Base-by-base conservation (phyloP, 768 basidiomycete species). In the Albatrellus ellisii region DNA sequence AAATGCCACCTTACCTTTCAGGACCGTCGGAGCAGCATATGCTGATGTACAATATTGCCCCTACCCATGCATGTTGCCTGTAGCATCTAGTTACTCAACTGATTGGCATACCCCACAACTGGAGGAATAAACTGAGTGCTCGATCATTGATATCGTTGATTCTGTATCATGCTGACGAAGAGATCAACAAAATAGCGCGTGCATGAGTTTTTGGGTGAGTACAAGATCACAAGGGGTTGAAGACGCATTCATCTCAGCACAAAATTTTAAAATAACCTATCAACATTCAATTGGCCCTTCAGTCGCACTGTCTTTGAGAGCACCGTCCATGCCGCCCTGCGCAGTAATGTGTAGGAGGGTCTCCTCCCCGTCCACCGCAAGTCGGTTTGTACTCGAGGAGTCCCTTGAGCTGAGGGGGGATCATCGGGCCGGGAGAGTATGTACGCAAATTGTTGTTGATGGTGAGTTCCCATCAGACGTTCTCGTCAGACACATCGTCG, bases 381-480 rank as follows among this genome's bases (percentile, higher is more conserved):
- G 71, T 21, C 82, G 83, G 63, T 80, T 90, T 89, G 52, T 69
- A 68, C 59, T 84, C 76, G 39, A 90, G 54, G 21, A 84, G 62
- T 48, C 63, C 65, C 54, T 73, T 71, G 43, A 88, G 57, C 32
- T 65, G 56, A 0, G 79, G 77, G 2, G 90, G 60, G 48, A 88
- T 52, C 41, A 51, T 57, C 41, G 68, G 65, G 53, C 85, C 74
- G 1, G 88, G 87, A 25, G 83, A 70, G 55, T 90, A 89, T 39
- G 86, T 91, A 37, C 87, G 87, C 50, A 75, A 79, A 54, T 83
- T 82, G 53, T 91, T 90, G 57, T 90, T 87, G 53, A 90, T 73
- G 47, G 88, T 77, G 25, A 90, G 57, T 57, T 90, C 84, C 82
- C 87, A 91, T 25, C 62, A 56, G 33, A 79, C 75, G 4, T 70